Base-by-base conservation (phyloP, 208 protist species). In the Phytomonas francai region DNA sequence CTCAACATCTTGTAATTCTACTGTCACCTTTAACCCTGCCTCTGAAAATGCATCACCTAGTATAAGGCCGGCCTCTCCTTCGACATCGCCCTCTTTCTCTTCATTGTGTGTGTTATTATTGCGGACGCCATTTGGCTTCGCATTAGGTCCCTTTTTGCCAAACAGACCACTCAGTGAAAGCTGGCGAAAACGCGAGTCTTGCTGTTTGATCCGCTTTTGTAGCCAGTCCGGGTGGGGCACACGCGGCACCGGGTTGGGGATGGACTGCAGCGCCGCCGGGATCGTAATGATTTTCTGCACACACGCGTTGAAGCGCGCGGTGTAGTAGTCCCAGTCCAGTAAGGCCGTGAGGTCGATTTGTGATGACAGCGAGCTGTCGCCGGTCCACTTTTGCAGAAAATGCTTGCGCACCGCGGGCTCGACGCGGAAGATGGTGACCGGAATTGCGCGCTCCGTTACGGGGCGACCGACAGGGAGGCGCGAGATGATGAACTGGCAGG, bases 271-370 rank as follows among this genome's bases (percentile, higher is more conserved):
- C 16, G 97, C 97, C 5, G 99, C 98, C 1, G 99, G 99, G 72
- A 99, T 99, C 8, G 98, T 99, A 67, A 99, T 97, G 68, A 99
- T 99, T 77, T 99, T 99, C 80, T 99, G 97, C 64, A 99, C 97
- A 54, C 93, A 90, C 8, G 84, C 87, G 49, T 77, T 96, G 49
- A 99, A 93, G 59, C 99, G 93, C 4, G 91, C 83, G 1, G 94
- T 98, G 89, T 99, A 99, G 87, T 99, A 99, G 69, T 99, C 92
- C 99, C 99, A 99, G 81, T 99, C 99, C 14, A 99, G 79, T 29
- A 99, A 80, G 45, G 85, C 66, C 59, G 89, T 83, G 27, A 99
- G 70, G 74, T 98, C 87, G 39, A 86, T 56, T 28, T 79, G 62
- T 3, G 72, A 59, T 5, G 33, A 8, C 9, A 96, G 63, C 8